Evolutionary conservation across 306 rosid species (phyloP).

Genomic region (Castanopsis chinensis): DNA sequence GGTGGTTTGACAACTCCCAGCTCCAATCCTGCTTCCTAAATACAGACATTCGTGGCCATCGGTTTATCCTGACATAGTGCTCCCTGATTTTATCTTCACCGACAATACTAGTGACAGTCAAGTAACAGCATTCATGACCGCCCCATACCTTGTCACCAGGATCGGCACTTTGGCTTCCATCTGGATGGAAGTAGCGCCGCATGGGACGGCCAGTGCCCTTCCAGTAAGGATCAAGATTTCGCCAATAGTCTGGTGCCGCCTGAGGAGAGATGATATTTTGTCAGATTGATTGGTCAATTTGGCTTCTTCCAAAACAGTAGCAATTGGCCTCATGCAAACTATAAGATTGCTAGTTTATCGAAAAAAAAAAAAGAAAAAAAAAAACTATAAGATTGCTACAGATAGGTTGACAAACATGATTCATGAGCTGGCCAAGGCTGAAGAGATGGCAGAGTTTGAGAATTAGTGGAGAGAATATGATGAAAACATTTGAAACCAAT

Average conservation of each 20-base stretch:
- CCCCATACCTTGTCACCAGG: constrained; percentile 45
- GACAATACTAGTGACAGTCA: constrained; percentile 28
- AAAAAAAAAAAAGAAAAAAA: no score
- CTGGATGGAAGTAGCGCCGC: constrained; percentile 43
- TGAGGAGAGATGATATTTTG: constrained; percentile 4
- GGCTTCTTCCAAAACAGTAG: neutral
- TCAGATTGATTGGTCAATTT: neutral
- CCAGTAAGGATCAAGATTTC: constrained; percentile 50
- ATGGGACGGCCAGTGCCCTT: constrained; percentile 28
- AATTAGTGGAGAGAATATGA: neutral
- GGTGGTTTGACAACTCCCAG: constrained; percentile 49
- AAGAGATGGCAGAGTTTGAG: neutral
- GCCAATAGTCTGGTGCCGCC: constrained; percentile 47
- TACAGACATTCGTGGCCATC: constrained; percentile 45
- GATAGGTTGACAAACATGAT: neutral
- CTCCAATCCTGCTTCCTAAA: constrained; percentile 47
- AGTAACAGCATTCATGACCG: constrained; percentile 41
- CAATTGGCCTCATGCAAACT: neutral
- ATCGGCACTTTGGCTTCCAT: constrained; percentile 50
- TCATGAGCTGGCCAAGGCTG: constrained; percentile 4
- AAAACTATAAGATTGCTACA: neutral
- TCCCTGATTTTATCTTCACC: constrained; percentile 39
- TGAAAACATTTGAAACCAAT: neutral
- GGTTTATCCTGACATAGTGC: constrained; percentile 56
- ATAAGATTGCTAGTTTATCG: neutral